These are phyloP conservation scores for Botrytis pseudocinerea DNA, from an alignment of 2,329 filamentous ascomycete species.

Conservation along the genomic window DNA sequence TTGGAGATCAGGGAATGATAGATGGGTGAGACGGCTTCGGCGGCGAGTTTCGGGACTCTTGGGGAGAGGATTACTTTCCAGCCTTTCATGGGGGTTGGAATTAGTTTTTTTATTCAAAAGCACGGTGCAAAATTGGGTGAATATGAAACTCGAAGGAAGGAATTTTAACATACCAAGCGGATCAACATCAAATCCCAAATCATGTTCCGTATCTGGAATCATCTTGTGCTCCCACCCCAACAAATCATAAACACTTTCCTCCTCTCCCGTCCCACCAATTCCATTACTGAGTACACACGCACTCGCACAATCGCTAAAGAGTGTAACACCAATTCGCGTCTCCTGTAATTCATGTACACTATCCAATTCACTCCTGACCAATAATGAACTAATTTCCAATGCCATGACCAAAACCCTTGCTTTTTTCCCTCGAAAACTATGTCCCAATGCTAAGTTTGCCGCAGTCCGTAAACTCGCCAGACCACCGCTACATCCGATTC, in stretches of 20 bases:
- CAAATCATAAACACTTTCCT: slow-evolving; percentile 54
- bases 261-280: slow-evolving; percentile 46
- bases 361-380: slow-evolving; percentile 66
- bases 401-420: slow-evolving; percentile 66
- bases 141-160: not conserved
- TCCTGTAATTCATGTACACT: slow-evolving; percentile 60
- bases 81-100: slow-evolving; percentile 41
- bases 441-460: slow-evolving; percentile 65
- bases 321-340: slow-evolving; percentile 62
- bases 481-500: slow-evolving; percentile 66
- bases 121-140: not conserved
- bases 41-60: slow-evolving; percentile 59
- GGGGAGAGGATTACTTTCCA: slow-evolving; percentile 68
- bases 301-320: slow-evolving; percentile 73
- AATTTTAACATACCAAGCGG: slow-evolving; percentile 51
- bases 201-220: slow-evolving; percentile 60
- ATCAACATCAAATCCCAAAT: slow-evolving; percentile 66
- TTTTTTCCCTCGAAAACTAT: slow-evolving; percentile 56
- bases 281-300: slow-evolving; percentile 65
- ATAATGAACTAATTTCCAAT: slow-evolving; percentile 60
- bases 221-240: slow-evolving; percentile 65
- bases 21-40: slow-evolving; percentile 51
- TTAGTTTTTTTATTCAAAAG: not conserved
- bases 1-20: slow-evolving; percentile 57
- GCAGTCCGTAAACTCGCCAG: slow-evolving; percentile 63